Percentiles rank a stretch among this genome's conserved stretches.
These are phyloP conservation scores for Salix udensis DNA, from an alignment of 345 rosid species.

Conservation along the genomic window DNA sequence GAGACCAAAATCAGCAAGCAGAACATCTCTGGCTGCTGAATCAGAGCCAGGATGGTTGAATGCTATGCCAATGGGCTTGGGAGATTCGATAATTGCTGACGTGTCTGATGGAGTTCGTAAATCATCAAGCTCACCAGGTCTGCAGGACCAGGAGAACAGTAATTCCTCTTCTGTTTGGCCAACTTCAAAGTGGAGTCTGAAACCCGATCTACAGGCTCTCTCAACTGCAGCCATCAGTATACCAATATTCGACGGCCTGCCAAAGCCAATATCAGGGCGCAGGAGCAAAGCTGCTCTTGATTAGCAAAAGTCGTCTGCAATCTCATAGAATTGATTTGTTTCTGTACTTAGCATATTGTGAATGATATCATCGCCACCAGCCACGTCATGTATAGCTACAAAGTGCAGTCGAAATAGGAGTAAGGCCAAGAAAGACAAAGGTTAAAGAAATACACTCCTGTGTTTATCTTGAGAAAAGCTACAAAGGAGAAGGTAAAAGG, in stretches of 20 bases:
- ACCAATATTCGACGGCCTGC: slow-evolving; percentile 78
- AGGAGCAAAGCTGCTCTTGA: slow-evolving; percentile 78
- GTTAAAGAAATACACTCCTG: not conserved
- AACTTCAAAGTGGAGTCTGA: slow-evolving; percentile 56
- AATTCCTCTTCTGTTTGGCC: slow-evolving; percentile 43
- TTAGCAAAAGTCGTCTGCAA: slow-evolving; percentile 22
- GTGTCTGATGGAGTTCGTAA: slow-evolving; percentile 51
- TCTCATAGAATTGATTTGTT: not conserved
- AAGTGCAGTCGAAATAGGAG: not conserved
- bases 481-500: not conserved
- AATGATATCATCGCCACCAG: not conserved
- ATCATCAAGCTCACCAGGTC: slow-evolving; percentile 70
- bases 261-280: slow-evolving; percentile 60
- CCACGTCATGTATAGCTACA: slow-evolving; percentile 6
- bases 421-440: not conserved
- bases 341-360: not conserved
- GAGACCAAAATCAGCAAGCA: slow-evolving; percentile 57
- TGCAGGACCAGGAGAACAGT: slow-evolving; percentile 51
- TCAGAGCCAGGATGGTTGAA: slow-evolving; percentile 40
- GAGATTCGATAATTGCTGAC: slow-evolving; percentile 36
- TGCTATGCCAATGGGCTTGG: slow-evolving; percentile 33
- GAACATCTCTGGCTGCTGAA: slow-evolving; percentile 30
- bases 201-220: slow-evolving; percentile 56
- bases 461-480: not conserved
- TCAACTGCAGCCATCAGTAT: slow-evolving; percentile 46